A percentile compares a stretch with the other conserved stretches of the same genome.
phyloP scores from a whole-genome alignment of 1,139 yeast species.

The Nakaseomyces bracarensis region DNA sequence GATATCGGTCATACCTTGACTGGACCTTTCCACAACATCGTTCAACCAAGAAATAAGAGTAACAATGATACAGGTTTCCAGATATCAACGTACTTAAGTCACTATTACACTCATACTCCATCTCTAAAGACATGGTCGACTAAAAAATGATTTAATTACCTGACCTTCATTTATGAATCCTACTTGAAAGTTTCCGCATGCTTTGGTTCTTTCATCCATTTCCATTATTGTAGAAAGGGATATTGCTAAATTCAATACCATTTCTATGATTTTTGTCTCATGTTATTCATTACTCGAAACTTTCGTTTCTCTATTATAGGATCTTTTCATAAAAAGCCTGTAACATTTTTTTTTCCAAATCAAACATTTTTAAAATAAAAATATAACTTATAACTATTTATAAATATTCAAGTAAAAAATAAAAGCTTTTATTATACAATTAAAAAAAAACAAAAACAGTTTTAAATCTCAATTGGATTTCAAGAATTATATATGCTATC shows the following conservation, averaged over 20 bases:
- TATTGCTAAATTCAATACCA: too few relatives aligned
- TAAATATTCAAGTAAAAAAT: slow-evolving; percentile 6
- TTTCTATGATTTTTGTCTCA: too few relatives aligned
- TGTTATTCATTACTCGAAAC: neutral
- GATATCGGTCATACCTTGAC: slow-evolving; percentile 36
- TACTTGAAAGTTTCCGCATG: too few relatives aligned
- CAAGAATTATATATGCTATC: slow-evolving; percentile 7
- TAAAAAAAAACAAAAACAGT: neutral
- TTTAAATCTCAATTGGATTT: neutral
- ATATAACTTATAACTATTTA: neutral
- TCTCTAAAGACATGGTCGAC: slow-evolving; percentile 53
- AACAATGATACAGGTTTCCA: slow-evolving; percentile 76
- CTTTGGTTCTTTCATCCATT: too few relatives aligned
- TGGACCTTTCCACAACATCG: slow-evolving; percentile 56
- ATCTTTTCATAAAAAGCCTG: too few relatives aligned
- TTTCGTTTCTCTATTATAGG: too few relatives aligned
- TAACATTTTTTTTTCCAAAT: too few relatives aligned
- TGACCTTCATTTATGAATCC: too few relatives aligned
- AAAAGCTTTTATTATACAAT: slow-evolving; percentile 4
- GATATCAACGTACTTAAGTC: slow-evolving; percentile 44
- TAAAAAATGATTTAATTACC: slow-evolving; percentile 40
- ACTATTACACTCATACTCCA: slow-evolving; percentile 48
- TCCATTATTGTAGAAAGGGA: too few relatives aligned
- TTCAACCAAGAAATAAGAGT: slow-evolving; percentile 78
- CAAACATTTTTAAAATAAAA: too few relatives aligned